Conservation (phyloP, 2,329 filamentous ascomycete genomes). For the Exophiala calicioides region DNA sequence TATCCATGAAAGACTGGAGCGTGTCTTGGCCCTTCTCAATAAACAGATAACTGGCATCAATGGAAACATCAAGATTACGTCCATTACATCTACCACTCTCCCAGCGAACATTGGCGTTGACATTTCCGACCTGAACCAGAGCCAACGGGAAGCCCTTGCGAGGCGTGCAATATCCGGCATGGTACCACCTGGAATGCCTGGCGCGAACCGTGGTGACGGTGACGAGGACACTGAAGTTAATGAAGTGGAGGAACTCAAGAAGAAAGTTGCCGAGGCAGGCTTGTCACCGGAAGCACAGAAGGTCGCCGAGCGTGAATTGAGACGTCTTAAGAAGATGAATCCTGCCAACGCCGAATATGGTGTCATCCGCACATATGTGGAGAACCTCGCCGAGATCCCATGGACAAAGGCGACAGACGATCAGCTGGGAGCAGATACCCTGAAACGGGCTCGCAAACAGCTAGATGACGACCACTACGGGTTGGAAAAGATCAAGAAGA, state of each 20-base stretch:
- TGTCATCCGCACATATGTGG: slow-evolving; percentile 88
- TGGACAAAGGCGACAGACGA: slow-evolving; percentile 87
- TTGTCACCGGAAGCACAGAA: slow-evolving; percentile 83
- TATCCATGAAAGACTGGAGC: slow-evolving; percentile 73
- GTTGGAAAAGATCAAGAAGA: slow-evolving; percentile 94
- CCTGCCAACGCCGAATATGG: slow-evolving; percentile 95
- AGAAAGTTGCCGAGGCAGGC: slow-evolving; percentile 78
- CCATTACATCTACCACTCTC: slow-evolving; percentile 67
- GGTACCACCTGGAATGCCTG: slow-evolving; percentile 45
- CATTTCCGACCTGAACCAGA: slow-evolving; percentile 52
- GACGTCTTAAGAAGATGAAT: slow-evolving; percentile 89
- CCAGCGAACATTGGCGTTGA: slow-evolving; percentile 62
- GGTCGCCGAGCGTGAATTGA: slow-evolving; percentile 86
- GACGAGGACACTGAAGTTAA: slow-evolving; percentile 79
- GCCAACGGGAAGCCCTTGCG: slow-evolving; percentile 47
- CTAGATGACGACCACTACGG: slow-evolving; percentile 96
- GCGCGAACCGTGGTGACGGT: slow-evolving; percentile 51
- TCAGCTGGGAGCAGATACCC: slow-evolving; percentile 76
- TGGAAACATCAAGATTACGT: slow-evolving; percentile 81
- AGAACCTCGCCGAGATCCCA: slow-evolving; percentile 90
- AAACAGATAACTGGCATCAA: slow-evolving; percentile 82
- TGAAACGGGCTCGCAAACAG: slow-evolving; percentile 79
- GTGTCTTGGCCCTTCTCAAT: slow-evolving; percentile 79
- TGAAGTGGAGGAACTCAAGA: slow-evolving; percentile 88
- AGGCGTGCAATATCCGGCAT: slow-evolving; percentile 47